These are phyloP conservation scores for Colletotrichum salicis DNA, from an alignment of 2,329 filamentous ascomycete genomes.

Conservation along the genomic window DNA sequence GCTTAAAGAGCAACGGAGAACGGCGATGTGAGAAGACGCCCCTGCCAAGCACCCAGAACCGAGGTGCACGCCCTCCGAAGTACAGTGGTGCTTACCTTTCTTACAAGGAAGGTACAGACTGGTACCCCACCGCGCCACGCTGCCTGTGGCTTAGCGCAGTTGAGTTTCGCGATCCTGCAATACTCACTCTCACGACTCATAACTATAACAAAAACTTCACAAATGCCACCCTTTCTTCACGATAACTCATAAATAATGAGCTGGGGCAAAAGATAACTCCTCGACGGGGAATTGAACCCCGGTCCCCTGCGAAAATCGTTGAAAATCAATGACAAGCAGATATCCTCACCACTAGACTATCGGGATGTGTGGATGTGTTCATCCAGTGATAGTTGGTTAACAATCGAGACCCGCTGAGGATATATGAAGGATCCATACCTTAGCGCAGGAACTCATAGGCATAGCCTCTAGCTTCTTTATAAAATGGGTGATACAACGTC, in stretches of 20 bases:
- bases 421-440: background rate
- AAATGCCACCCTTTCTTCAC: background rate
- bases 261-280: background rate
- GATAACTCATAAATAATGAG: background rate
- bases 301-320: background rate
- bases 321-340: background rate
- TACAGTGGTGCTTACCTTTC: constrained; percentile 2
- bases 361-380: background rate
- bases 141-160: constrained; percentile 2
- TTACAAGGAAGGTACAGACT: constrained; percentile 1
- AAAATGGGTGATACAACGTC: too few species aligned
- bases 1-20: background rate
- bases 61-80: constrained; percentile 10
- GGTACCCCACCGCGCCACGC: constrained; percentile 2
- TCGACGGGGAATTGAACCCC: background rate
- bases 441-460: too few species aligned
- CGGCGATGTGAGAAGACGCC: background rate
- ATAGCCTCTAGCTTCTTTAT: too few species aligned
- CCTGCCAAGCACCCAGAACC: constrained; percentile 2
- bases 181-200: background rate
- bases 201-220: background rate
- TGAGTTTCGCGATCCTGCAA: background rate
- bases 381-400: background rate
- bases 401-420: too few species aligned
- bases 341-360: background rate